Evolutionary conservation across 768 basidiomycete genomes (phyloP), one percentile per base, ranked within the genome.

Genomic region (Leccinum broughii): DNA sequence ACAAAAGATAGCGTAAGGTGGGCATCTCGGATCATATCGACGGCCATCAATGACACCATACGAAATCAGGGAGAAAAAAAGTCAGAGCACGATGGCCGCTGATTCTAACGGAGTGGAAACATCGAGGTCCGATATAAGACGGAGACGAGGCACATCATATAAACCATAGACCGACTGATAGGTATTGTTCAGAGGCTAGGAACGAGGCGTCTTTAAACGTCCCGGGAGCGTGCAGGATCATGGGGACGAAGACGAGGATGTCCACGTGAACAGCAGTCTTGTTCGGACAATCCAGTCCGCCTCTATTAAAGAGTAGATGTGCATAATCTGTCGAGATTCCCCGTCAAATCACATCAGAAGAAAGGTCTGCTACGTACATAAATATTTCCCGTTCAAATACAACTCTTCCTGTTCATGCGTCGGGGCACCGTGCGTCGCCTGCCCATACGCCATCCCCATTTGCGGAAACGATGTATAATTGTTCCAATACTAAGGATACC

Each of bases 401-500:
- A 72, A 20, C 10, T 59, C 65, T 2, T 62, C 67, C n/a, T 68
- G 68, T 22, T 62, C 66, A 26, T 69, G 69, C n/a, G 44, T 44
- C 17, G 54, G 24, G 15, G 51, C 50, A 13, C 56, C 59, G 17
- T 44, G 41, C 10, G 62, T 35, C 10, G 57, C 3, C 30, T 67
- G 64, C 6, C 68, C 68, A 68, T 81, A 81, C 3, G 79, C 66
- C 51, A 78, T 70, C 50, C 77, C 79, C 64, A 83, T 72, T 68
- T 81, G 81, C 8, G 81, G 75, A 67, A 81, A 84, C 14, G 82
- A 75, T 28, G 80, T 78, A 68, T 81, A 84, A 41, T 86, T 83
- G 54, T 75, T 80, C 83, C 84, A 85, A 63, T 77, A 85, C 60
- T 83, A 81, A 17, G 80, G 81, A 58, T 82, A 81, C 37, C 80